Evolutionary conservation across 148 eudicot species (phyloP).

Genomic region (Hydrangea macrophylla): DNA sequence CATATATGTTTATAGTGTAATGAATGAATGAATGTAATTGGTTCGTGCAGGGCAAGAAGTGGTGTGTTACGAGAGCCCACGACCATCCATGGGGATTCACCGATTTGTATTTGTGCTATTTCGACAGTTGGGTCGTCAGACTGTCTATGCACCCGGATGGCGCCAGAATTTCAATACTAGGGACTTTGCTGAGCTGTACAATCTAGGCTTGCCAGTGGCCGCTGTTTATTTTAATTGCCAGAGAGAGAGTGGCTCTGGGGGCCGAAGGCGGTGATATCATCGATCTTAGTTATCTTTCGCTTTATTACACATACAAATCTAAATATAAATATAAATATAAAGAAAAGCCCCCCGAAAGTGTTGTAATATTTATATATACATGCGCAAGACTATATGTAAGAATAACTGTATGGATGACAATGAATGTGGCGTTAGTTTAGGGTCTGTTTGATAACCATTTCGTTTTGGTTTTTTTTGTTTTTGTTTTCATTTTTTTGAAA

Average conservation of each 20-base stretch:
- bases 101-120: conserved; percentile 47
- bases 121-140: conserved; percentile 45
- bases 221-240: conserved; percentile 54
- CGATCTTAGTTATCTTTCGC: too few relatives aligned
- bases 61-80: conserved; percentile 47
- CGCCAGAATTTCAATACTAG: conserved; percentile 50
- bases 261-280: conserved; percentile 37
- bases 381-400: too few relatives aligned
- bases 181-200: conserved; percentile 50
- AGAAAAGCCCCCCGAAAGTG: too few relatives aligned
- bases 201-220: conserved; percentile 51
- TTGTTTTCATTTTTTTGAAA: too few relatives aligned
- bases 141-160: conserved; percentile 50
- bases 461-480: too few relatives aligned
- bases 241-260: conserved; percentile 52
- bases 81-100: conserved; percentile 44
- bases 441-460: too few relatives aligned
- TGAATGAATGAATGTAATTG: neutral
- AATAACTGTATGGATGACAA: too few relatives aligned
- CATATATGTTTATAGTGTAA: neutral
- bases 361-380: too few relatives aligned
- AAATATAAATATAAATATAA: too few relatives aligned
- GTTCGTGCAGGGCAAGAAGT: conserved; percentile 35
- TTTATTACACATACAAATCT: too few relatives aligned
- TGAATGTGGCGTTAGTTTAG: too few relatives aligned